Evolutionary conservation across 1,284 basidiomycete species (phyloP).

Genomic region (Tilletia caries): DNA sequence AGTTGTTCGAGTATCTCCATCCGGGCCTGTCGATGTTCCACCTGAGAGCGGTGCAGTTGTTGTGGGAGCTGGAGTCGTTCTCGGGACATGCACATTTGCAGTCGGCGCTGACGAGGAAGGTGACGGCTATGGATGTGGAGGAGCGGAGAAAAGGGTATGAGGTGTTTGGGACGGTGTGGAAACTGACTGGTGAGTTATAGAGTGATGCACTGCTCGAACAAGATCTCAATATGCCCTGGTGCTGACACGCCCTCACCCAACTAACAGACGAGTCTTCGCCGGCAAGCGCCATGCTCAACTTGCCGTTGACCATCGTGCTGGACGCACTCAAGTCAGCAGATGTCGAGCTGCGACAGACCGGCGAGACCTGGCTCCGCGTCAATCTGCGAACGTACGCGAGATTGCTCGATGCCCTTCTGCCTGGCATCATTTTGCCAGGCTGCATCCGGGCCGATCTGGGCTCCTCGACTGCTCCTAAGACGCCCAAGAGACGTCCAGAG

Average conservation of each 20-base stretch:
- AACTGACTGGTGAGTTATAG: slow-evolving; percentile 22
- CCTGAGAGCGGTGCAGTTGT: slow-evolving; percentile 73
- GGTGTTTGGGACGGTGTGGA: slow-evolving; percentile 59
- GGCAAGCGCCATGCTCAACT: slow-evolving; percentile 75
- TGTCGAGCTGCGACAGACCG: slow-evolving; percentile 27
- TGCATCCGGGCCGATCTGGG: slow-evolving; percentile 1
- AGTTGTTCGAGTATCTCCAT: slow-evolving; percentile 74
- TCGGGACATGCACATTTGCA: neutral
- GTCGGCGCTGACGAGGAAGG: neutral
- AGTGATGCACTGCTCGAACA: slow-evolving; percentile 12
- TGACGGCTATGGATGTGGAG: neutral
- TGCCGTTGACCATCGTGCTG: slow-evolving; percentile 81
- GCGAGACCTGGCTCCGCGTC: slow-evolving; percentile 39
- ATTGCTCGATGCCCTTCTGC: slow-evolving; percentile 33
- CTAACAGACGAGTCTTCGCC: slow-evolving; percentile 70
- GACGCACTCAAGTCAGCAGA: slow-evolving; percentile 63
- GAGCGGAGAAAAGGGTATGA: slow-evolving; percentile 1
- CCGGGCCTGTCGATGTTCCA: slow-evolving; percentile 71
- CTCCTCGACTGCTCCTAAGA: neutral
- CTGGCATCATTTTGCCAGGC: slow-evolving; percentile 27
- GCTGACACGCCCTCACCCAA: neutral
- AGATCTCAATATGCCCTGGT: slow-evolving; percentile 19
- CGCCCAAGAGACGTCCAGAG: neutral
- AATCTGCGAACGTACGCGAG: slow-evolving; percentile 37
- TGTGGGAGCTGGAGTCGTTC: slow-evolving; percentile 63